These are phyloP conservation scores for Bruguiera hainesii DNA, from an alignment of 441 rosid genomes.

Conservation along the genomic window DNA sequence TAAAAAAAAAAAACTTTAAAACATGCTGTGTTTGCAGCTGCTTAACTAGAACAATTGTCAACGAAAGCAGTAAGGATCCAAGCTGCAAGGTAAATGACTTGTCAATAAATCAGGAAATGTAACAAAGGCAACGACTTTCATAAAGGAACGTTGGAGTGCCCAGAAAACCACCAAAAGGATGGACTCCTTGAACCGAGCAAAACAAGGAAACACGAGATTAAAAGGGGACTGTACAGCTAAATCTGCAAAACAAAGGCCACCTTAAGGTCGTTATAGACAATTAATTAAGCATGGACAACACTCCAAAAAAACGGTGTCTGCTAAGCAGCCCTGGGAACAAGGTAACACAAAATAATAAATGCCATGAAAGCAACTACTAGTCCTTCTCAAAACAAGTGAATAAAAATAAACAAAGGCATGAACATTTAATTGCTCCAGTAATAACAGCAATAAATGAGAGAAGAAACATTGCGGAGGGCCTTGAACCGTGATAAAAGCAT, in stretches of 20 bases:
- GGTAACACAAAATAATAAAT: constrained; percentile 32
- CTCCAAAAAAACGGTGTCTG: constrained; percentile 19
- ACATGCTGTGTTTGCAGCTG: too few relatives aligned
- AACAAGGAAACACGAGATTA: constrained; percentile 12
- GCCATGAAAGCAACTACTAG: constrained; percentile 32
- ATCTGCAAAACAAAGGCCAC: constrained; percentile 25
- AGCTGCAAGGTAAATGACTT: constrained; percentile 3
- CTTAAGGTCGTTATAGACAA: constrained; percentile 32
- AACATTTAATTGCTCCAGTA: constrained; percentile 27
- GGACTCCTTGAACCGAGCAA: constrained; percentile 23
- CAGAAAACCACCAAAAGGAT: constrained; percentile 21
- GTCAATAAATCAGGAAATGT: constrained; percentile 4
- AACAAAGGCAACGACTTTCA: constrained; percentile 22
- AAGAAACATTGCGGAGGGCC: constrained; percentile 20
- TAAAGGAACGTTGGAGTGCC: constrained; percentile 16
- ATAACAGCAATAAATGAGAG: constrained; percentile 37
- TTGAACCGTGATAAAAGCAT: constrained; percentile 26
- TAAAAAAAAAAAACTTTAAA: background rate
- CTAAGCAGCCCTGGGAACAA: constrained; percentile 27
- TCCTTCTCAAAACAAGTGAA: constrained; percentile 29
- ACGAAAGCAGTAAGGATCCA: background rate
- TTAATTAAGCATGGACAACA: constrained; percentile 26
- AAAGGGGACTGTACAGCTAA: constrained; percentile 20
- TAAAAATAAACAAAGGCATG: constrained; percentile 29
- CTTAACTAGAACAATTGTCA: background rate